Conservation (phyloP, 345 rosid genomes). For the Reutealis trisperma region DNA sequence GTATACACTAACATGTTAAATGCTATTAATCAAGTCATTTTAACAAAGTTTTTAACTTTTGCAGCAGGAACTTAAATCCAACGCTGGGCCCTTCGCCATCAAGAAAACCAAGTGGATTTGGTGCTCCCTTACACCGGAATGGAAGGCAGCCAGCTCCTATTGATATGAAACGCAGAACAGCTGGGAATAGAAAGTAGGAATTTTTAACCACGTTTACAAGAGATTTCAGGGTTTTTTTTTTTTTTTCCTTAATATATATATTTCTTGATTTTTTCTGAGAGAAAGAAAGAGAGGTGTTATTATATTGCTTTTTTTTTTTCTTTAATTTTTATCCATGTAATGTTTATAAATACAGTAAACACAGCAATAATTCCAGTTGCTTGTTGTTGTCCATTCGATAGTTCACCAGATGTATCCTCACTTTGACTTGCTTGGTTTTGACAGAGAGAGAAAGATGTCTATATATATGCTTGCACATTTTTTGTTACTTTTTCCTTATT, state of each 20-base stretch:
- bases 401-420: slow-evolving; percentile 24
- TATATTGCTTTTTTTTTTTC: slow-evolving; percentile 6
- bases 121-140: slow-evolving; percentile 39
- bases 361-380: slow-evolving; percentile 60
- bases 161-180: slow-evolving; percentile 60
- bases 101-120: slow-evolving; percentile 54
- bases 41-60: slow-evolving; percentile 5
- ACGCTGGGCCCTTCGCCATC: slow-evolving; percentile 66
- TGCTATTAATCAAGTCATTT: not conserved
- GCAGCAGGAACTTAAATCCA: slow-evolving; percentile 54
- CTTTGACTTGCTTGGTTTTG: slow-evolving; percentile 24
- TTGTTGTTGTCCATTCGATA: slow-evolving; percentile 25
- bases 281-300: slow-evolving; percentile 24
- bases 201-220: slow-evolving; percentile 29
- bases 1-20: not conserved
- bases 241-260: slow-evolving; percentile 10
- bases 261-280: slow-evolving; percentile 16
- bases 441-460: not conserved
- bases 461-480: slow-evolving; percentile 8
- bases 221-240: slow-evolving; percentile 33
- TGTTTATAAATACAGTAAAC: slow-evolving; percentile 34
- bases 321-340: slow-evolving; percentile 22
- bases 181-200: slow-evolving; percentile 57
- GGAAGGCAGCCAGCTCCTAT: slow-evolving; percentile 55
- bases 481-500: slow-evolving; percentile 6